Percentiles rank a stretch among this genome's conserved stretches.
Evolutionary conservation across 2,329 filamentous ascomycete genomes (phyloP).

Genomic region (Colletotrichum australisinense): DNA sequence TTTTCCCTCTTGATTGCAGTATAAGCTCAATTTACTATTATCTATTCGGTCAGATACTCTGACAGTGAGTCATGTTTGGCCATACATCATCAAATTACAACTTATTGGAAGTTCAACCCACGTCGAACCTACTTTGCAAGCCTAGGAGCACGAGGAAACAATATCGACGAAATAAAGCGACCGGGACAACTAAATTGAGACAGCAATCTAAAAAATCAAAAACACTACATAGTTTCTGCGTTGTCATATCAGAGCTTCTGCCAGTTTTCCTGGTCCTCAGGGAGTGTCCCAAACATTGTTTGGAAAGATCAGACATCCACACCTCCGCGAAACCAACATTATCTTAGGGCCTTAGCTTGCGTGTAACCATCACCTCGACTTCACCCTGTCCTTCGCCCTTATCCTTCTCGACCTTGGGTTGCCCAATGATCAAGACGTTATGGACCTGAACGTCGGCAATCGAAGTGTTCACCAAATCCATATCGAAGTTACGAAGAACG

Average conservation of each 20-base stretch:
- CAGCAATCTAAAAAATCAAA: not conserved
- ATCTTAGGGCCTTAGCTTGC: not conserved
- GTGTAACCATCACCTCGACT: constrained; percentile 33
- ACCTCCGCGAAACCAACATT: not conserved
- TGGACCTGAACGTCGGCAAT: constrained; percentile 18
- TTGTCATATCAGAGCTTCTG: not conserved
- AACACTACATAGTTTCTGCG: not conserved
- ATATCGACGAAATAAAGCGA: not conserved
- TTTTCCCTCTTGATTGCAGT: not conserved
- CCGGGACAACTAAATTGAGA: not conserved
- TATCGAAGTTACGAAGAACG: constrained; percentile 35
- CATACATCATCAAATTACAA: not conserved
- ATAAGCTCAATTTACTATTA: not conserved
- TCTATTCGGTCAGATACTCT: not conserved
- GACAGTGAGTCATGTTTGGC: not conserved
- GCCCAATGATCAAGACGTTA: constrained; percentile 19
- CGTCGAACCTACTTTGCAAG: not conserved
- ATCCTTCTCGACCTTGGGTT: constrained; percentile 21
- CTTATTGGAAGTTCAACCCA: not conserved
- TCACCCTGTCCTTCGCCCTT: constrained; percentile 16
- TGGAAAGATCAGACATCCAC: not conserved
- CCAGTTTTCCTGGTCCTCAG: not conserved
- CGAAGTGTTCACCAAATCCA: constrained; percentile 37
- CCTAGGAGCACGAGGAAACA: not conserved
- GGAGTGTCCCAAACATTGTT: not conserved